Percentiles rank a stretch among this genome's conserved stretches.
Conservation (phyloP, 345 rosid genomes). For the thale cress (Arabidopsis thaliana) region DNA sequence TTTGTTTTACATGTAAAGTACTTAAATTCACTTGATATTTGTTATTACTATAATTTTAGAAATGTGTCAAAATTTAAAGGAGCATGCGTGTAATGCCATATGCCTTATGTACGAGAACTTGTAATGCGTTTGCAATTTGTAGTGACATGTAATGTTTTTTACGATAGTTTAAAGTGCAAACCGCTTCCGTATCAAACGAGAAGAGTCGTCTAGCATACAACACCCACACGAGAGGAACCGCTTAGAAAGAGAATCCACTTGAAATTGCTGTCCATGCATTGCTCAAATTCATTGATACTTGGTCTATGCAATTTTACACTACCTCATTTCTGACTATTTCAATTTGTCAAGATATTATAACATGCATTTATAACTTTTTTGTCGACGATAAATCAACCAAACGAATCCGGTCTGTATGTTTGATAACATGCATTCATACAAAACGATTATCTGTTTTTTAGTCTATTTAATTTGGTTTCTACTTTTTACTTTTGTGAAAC, state of each 20-base stretch:
- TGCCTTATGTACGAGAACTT: not conserved
- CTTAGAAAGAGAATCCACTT: not conserved
- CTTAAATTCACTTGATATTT: not conserved
- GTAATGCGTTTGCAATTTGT: not conserved
- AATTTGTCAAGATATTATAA: not conserved
- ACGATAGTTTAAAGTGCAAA: not conserved
- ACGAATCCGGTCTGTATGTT: no score
- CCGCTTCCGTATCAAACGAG: not conserved
- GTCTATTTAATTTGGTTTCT: not conserved
- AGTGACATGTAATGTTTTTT: not conserved
- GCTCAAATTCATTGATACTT: not conserved
- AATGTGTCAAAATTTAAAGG: not conserved
- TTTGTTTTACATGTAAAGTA: not conserved
- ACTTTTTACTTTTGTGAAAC: not conserved
- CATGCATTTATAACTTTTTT: no score
- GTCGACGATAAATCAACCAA: no score
- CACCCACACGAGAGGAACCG: not conserved
- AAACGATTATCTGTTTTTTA: not conserved
- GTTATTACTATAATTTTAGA: not conserved
- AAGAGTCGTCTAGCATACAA: not conserved
- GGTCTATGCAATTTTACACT: not conserved
- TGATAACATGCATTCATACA: not conserved
- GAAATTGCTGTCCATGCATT: not conserved
- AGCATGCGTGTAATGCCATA: not conserved
- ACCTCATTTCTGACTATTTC: not conserved